A percentile compares a stretch with the other conserved stretches of the same genome.
Evolutionary conservation across 2,329 filamentous ascomycete species (phyloP).

Genomic region (Sporothrix variecibatus): DNA sequence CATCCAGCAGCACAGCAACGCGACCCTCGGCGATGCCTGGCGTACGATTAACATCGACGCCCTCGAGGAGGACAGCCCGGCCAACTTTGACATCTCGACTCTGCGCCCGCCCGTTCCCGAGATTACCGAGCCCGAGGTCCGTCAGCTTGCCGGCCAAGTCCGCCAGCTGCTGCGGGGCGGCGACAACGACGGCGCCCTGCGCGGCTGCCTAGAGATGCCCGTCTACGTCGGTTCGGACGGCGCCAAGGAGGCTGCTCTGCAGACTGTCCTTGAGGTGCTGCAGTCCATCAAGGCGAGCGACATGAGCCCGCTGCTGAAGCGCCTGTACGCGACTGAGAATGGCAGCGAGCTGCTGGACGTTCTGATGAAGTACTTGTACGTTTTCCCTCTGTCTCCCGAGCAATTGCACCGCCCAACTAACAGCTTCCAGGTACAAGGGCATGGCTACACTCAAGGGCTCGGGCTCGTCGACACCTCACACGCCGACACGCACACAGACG

Average conservation of each 20-base stretch:
- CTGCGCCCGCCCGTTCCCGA: constrained; percentile 77
- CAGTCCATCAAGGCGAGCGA: constrained; percentile 96
- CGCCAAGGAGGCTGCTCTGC: constrained; percentile 77
- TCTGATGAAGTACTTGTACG: constrained; percentile 96
- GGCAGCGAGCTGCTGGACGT: constrained; percentile 87
- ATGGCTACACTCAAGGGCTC: constrained; percentile 61
- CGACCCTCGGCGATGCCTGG: constrained; percentile 65
- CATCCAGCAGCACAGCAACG: constrained; percentile 64
- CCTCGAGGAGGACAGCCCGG: constrained; percentile 82
- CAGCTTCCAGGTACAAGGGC: constrained; percentile 73
- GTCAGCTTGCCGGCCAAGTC: constrained; percentile 76
- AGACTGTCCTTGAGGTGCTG: constrained; percentile 87
- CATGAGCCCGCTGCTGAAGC: constrained; percentile 84
- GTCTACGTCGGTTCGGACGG: constrained; percentile 67
- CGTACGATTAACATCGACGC: constrained; percentile 95
- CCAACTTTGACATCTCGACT: constrained; percentile 87
- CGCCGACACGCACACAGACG: constrained; percentile 65
- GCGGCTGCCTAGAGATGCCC: constrained; percentile 80
- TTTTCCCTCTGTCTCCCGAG: constrained; percentile 30
- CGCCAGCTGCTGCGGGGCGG: constrained; percentile 84
- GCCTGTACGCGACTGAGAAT: constrained; percentile 75
- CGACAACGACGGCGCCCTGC: constrained; percentile 82
- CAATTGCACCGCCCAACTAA: neutral
- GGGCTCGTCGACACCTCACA: constrained; percentile 41
- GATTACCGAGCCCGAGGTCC: constrained; percentile 74